These are phyloP conservation scores for Stellera chamaejasme DNA, from an alignment of 345 rosid species.

Conservation along the genomic window DNA sequence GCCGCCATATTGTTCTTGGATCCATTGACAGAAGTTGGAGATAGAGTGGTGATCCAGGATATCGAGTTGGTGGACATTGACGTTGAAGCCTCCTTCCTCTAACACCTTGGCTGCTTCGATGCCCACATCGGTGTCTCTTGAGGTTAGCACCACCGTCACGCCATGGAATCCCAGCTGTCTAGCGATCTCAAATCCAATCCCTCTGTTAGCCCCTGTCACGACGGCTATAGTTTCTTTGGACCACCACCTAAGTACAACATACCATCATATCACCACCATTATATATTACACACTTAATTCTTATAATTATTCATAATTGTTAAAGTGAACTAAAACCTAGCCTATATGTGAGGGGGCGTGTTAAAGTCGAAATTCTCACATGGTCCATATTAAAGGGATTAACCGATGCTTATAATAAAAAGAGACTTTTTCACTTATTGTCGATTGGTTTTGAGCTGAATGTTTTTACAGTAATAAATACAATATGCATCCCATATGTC, in stretches of 20 bases:
- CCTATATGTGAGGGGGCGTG: too few relatives aligned
- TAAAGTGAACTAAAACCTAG: too few relatives aligned
- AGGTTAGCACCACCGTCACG: slow-evolving; percentile 58
- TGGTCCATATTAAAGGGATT: too few relatives aligned
- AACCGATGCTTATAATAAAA: too few relatives aligned
- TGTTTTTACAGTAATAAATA: too few relatives aligned
- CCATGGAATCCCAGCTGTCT: slow-evolving; percentile 78
- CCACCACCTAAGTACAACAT: slow-evolving; percentile 72
- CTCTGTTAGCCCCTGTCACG: slow-evolving; percentile 82
- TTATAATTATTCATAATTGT: too few relatives aligned
- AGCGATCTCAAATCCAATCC: slow-evolving; percentile 78
- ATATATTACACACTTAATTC: too few relatives aligned
- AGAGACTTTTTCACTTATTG: too few relatives aligned
- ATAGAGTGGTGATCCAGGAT: slow-evolving; percentile 48
- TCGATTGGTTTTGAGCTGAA: too few relatives aligned
- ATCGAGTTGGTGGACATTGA: slow-evolving; percentile 67
- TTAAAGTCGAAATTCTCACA: too few relatives aligned
- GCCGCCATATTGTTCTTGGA: slow-evolving; percentile 44
- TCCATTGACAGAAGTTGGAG: slow-evolving; percentile 50
- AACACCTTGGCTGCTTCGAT: slow-evolving; percentile 63
- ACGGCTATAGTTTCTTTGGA: slow-evolving; percentile 67
- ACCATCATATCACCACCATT: too few relatives aligned
- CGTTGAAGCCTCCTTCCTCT: slow-evolving; percentile 68
- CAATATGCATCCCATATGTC: too few relatives aligned
- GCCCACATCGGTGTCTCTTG: slow-evolving; percentile 64